phyloP scores from a whole-genome alignment of 257 asterid species.

The Fraxinus cuspidata region DNA sequence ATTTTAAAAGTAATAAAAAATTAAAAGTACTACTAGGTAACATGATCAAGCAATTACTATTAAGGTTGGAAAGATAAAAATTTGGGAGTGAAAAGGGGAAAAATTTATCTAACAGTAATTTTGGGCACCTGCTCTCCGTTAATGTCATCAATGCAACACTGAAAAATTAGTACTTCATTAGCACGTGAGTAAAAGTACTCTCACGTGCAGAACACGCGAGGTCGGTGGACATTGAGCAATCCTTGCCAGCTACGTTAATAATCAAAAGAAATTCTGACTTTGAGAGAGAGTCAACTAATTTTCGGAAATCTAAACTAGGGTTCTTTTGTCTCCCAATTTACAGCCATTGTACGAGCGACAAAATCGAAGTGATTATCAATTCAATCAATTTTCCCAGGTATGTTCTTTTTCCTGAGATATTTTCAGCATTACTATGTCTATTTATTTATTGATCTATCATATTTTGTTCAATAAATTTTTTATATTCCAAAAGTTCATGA shows the following conservation, averaged over 20 bases:
- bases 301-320: conserved; percentile 11
- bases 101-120: too few species aligned
- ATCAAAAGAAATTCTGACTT: conserved; percentile 4
- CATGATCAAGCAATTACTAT: too few species aligned
- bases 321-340: conserved; percentile 6
- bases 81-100: too few species aligned
- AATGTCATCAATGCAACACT: too few species aligned
- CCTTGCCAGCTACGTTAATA: neutral
- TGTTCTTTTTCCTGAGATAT: neutral
- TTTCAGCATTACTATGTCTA: neutral
- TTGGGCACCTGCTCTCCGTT: too few species aligned
- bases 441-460: neutral
- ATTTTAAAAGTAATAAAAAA: too few species aligned
- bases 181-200: neutral
- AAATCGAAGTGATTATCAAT: neutral
- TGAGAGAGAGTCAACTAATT: conserved; percentile 5
- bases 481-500: neutral
- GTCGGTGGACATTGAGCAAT: neutral
- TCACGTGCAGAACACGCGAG: conserved; percentile 10
- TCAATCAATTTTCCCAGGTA: conserved; percentile 22
- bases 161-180: too few species aligned
- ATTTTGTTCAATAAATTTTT: neutral
- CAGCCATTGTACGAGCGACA: neutral
- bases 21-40: too few species aligned
- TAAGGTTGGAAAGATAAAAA: too few species aligned